Percentiles rank a stretch among this genome's conserved stretches.
These are phyloP conservation scores for Nakataea oryzae DNA, from an alignment of 2,329 filamentous ascomycete species.

Conservation along the genomic window DNA sequence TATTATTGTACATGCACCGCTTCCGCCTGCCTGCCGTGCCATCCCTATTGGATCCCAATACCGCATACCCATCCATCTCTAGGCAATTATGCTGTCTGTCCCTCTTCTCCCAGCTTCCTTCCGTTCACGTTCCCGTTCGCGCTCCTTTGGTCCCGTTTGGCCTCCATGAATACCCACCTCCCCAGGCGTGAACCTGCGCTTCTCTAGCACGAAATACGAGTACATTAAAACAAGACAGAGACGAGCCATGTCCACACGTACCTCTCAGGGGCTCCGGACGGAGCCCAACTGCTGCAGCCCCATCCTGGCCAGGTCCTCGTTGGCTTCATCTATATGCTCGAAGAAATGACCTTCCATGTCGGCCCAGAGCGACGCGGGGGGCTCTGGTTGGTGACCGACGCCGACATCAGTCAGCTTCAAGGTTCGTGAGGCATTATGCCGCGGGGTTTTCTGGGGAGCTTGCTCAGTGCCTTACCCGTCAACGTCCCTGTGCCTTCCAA, in stretches of 20 bases:
- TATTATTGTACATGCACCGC: too few relatives aligned
- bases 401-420: neutral
- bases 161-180: neutral
- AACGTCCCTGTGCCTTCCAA: neutral
- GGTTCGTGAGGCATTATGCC: neutral
- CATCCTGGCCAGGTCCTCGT: conserved; percentile 18
- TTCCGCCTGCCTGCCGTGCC: neutral
- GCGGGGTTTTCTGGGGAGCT: too few relatives aligned
- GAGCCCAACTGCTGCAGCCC: neutral
- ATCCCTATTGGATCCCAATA: neutral
- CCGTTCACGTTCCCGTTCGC: too few relatives aligned
- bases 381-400: neutral
- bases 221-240: neutral
- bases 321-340: conserved; percentile 3
- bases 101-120: too few relatives aligned
- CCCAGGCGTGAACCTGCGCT: too few relatives aligned
- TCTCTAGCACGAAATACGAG: neutral
- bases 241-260: neutral
- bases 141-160: too few relatives aligned
- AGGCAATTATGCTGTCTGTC: too few relatives aligned
- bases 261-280: neutral
- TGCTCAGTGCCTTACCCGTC: neutral
- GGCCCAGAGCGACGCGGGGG: conserved; percentile 2
- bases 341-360: conserved; percentile 5
- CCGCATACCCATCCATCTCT: neutral